phyloP scores from a whole-genome alignment of 495 filamentous ascomycete species.

The Symbiotaphrina buchneri region DNA sequence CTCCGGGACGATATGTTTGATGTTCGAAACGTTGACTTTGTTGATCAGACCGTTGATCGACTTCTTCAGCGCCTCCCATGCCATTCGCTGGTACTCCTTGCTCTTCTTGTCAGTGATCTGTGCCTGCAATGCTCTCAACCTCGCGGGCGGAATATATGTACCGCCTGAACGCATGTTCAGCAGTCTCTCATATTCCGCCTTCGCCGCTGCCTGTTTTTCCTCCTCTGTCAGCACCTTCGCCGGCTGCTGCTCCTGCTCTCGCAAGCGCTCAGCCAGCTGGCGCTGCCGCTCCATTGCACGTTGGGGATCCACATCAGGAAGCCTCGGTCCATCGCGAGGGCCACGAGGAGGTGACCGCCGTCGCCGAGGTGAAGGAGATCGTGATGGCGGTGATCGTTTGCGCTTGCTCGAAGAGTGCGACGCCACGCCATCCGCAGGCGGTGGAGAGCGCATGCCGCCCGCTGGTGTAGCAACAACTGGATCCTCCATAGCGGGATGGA shows the following conservation, averaged over 20 bases:
- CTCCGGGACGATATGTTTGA: constrained; percentile 91
- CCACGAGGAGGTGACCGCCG: constrained; percentile 32
- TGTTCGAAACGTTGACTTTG: constrained; percentile 93
- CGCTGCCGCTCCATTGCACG: constrained; percentile 35
- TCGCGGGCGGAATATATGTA: constrained; percentile 84
- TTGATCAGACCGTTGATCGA: constrained; percentile 97
- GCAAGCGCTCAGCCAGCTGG: constrained; percentile 35
- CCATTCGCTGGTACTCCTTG: constrained; percentile 98
- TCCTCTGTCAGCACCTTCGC: constrained; percentile 54
- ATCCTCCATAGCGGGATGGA: constrained; percentile 18
- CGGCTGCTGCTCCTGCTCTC: constrained; percentile 25
- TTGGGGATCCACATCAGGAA: constrained; percentile 28
- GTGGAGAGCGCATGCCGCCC: constrained; percentile 43
- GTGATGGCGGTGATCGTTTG: constrained; percentile 38
- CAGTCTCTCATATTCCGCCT: constrained; percentile 80
- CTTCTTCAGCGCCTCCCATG: constrained; percentile 97
- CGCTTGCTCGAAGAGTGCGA: constrained; percentile 23
- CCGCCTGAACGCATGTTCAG: constrained; percentile 81
- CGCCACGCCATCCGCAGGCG: constrained; percentile 26
- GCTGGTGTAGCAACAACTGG: constrained; percentile 36
- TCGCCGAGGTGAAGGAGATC: constrained; percentile 39
- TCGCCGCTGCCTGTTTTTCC: constrained; percentile 61
- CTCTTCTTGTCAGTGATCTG: constrained; percentile 90
- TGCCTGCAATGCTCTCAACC: constrained; percentile 77
- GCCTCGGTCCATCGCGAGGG: constrained; percentile 13